A percentile compares a stretch with the other conserved stretches of the same genome.
Conservation (phyloP, 2,329 filamentous ascomycete genomes). For the Phoma sp. region DNA sequence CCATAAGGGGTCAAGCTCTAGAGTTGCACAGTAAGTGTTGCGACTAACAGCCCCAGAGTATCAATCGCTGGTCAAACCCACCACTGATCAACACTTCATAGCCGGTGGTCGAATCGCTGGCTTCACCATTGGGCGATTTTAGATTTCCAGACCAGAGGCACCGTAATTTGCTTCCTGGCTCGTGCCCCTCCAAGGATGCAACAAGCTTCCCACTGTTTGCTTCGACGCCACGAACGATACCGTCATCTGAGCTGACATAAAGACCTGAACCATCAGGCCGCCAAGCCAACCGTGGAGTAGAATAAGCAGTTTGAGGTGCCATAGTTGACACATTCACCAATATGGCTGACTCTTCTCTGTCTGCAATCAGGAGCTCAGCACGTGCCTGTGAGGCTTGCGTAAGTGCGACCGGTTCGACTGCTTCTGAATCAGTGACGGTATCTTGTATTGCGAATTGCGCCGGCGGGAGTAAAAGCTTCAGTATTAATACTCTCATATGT, state of each 20-base stretch:
- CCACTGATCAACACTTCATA: conserved; percentile 67
- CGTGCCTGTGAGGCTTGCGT: conserved; percentile 62
- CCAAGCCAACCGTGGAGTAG: conserved; percentile 68
- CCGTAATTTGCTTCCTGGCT: conserved; percentile 64
- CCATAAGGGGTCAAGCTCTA: not conserved
- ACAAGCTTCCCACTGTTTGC: conserved; percentile 65
- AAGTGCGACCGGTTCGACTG: conserved; percentile 20
- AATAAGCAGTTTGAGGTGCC: conserved; percentile 70
- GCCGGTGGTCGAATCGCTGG: conserved; percentile 15
- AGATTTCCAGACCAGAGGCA: conserved; percentile 64
- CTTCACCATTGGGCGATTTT: conserved; percentile 19
- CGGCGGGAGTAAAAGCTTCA: conserved; percentile 62
- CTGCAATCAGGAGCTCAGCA: conserved; percentile 59
- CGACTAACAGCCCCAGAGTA: conserved; percentile 58
- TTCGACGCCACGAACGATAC: conserved; percentile 67
- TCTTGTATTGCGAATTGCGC: conserved; percentile 15
- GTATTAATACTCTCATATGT: conserved; percentile 68
- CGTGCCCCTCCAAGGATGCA: conserved; percentile 61
- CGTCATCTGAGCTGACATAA: conserved; percentile 72
- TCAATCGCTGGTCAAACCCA: conserved; percentile 68
- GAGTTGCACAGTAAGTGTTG: not conserved
- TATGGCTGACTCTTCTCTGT: conserved; percentile 67
- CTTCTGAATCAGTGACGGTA: conserved; percentile 9
- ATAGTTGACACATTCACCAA: conserved; percentile 65
- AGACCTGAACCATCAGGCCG: conserved; percentile 67